phyloP scores from a whole-genome alignment of 352 stramenopile genomes.

The Phytopythium kandeliae region DNA sequence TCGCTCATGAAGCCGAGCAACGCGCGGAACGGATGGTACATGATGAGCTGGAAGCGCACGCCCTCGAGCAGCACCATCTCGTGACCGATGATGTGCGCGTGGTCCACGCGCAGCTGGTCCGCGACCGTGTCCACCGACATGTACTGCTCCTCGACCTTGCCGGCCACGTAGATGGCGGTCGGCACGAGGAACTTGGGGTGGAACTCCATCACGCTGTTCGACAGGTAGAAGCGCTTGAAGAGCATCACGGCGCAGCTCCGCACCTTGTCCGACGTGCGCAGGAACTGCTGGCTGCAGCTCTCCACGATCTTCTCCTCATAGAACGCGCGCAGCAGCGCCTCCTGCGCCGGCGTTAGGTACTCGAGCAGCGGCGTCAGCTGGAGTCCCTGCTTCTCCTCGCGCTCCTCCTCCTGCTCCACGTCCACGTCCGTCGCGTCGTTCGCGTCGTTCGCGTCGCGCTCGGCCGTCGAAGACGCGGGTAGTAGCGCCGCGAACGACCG shows the following conservation, averaged over 20 bases:
- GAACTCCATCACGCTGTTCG: constrained; percentile 87
- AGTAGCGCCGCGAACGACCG: constrained; percentile 77
- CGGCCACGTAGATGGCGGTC: constrained; percentile 84
- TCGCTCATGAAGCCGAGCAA: constrained; percentile 82
- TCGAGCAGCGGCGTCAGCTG: constrained; percentile 46
- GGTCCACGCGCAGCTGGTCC: constrained; percentile 76
- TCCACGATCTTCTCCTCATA: constrained; percentile 83
- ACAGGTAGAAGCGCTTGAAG: constrained; percentile 88
- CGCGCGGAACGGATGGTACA: constrained; percentile 84
- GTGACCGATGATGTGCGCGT: constrained; percentile 82
- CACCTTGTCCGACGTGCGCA: constrained; percentile 82
- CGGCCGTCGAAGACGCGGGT: constrained; percentile 52
- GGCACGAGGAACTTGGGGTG: constrained; percentile 84
- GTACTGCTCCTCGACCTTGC: constrained; percentile 89
- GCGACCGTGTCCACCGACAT: constrained; percentile 83
- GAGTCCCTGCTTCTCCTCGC: constrained; percentile 45
- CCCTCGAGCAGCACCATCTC: constrained; percentile 87
- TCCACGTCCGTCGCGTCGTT: constrained; percentile 65
- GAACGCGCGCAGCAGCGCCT: constrained; percentile 54
- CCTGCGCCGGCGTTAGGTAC: constrained; percentile 57
- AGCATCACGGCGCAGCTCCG: constrained; percentile 82
- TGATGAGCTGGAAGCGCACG: constrained; percentile 86
- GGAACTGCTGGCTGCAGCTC: constrained; percentile 79
- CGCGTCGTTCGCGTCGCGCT: constrained; percentile 64
- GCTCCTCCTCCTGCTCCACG: constrained; percentile 30